phyloP scores from a whole-genome alignment of 352 stramenopile genomes.

The Synura sp. region DNA sequence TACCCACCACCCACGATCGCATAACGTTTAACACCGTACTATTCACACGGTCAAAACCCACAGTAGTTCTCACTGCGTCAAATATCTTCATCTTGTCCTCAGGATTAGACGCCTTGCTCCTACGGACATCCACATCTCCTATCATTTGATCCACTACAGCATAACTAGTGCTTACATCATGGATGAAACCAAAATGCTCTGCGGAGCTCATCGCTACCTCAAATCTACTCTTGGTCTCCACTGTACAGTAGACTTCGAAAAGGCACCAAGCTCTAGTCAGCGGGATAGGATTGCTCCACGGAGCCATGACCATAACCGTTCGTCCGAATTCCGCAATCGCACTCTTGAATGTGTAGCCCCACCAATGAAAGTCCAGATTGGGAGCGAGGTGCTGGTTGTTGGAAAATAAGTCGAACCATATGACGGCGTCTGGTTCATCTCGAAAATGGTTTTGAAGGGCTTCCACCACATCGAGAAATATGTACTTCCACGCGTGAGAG shows the following conservation, averaged over 20 bases:
- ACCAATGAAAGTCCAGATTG: background rate
- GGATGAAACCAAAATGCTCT: background rate
- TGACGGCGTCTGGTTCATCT: background rate
- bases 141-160: background rate
- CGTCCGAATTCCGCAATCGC: background rate
- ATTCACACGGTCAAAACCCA: background rate
- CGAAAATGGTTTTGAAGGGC: background rate
- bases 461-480: conserved; percentile 14
- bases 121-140: background rate
- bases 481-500: conserved; percentile 24
- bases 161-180: background rate
- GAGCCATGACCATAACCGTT: background rate
- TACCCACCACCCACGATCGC: too few relatives aligned
- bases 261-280: conserved; percentile 14
- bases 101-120: background rate
- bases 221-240: background rate
- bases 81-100: background rate
- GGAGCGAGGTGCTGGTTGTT: background rate
- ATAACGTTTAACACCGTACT: too few relatives aligned
- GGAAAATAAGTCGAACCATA: conserved; percentile 28
- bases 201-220: background rate
- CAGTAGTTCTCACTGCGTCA: background rate
- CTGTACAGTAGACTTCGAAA: conserved; percentile 3
- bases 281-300: background rate
- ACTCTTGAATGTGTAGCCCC: background rate